Conservation (phyloP, 2,329 filamentous ascomycete species). For the Fonsecaea nubica region DNA sequence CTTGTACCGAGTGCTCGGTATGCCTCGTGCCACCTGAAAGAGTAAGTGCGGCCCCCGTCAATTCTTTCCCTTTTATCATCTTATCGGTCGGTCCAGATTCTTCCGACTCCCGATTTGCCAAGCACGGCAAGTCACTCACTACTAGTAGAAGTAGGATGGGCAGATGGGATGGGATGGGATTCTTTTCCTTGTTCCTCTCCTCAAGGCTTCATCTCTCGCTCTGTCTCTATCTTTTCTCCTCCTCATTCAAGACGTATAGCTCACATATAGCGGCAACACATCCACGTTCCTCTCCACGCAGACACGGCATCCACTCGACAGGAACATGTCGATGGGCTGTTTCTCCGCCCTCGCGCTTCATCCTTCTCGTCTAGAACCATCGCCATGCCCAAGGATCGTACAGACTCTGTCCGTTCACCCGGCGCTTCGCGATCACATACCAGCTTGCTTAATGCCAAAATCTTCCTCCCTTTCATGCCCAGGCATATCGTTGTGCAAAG, state of each 20-base stretch:
- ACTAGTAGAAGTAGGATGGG: too few relatives aligned
- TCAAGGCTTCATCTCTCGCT: neutral
- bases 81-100: too few relatives aligned
- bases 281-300: neutral
- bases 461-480: conserved; percentile 4
- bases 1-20: too few relatives aligned
- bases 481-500: conserved; percentile 3
- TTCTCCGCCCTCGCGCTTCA: neutral
- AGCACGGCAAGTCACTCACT: too few relatives aligned
- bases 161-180: neutral
- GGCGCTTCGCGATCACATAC: neutral
- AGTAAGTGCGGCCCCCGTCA: too few relatives aligned
- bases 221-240: neutral
- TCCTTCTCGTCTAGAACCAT: neutral
- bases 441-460: neutral
- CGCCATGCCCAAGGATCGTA: neutral
- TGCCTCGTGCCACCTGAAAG: too few relatives aligned
- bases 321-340: neutral
- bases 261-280: neutral
- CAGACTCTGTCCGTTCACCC: conserved; percentile 8
- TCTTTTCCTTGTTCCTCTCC: neutral
- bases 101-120: too few relatives aligned
- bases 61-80: too few relatives aligned
- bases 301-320: neutral
- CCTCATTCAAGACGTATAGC: neutral